Base-by-base conservation (phyloP, 2,329 filamentous ascomycete species). In the Hypoxylon sp. region DNA sequence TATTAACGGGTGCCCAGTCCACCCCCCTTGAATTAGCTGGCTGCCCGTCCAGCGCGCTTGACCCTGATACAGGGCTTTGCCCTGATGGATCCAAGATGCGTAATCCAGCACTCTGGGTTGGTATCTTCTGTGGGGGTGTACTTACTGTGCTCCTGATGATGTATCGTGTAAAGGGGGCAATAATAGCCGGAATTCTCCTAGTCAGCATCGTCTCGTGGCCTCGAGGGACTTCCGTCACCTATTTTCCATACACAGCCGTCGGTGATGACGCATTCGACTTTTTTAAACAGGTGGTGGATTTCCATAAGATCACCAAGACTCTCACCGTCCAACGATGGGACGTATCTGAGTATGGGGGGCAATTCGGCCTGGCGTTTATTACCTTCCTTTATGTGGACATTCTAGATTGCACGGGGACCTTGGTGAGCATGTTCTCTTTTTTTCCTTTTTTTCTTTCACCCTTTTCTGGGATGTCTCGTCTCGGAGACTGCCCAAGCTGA, bases 361-460 rank as follows among this genome's bases (percentile, higher is more conserved):
- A 96, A 75, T 97, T 97, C 75, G 92, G 91, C 28, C 84, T 96
- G 53, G 93, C 93, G 0, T 89, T 97, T 70, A 90, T 97, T 78
- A 97, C 93, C 2, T 97, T 97, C 81, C 85, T 97, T 21, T 97
- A 97, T 75, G 93, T 97, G 71, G 93, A 97, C 75, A 95, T 97
- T 67, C 87, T 97, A 48, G 93, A 97, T 79, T 90, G 89, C 71
- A 97, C 93, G 0, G 93, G 93, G 73, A 97, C 93, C 0, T 82
- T 67, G 57, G 63, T 67, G 19, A 59, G 59, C 34, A 34, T 11
- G n/a, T 9, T 17, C 28, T 17, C 2, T 14, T 2, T 32, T 45
- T 3, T 36, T 28, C 30, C 2, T 21, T 36, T 38, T 10, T 21
- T 21, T 10, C n/a, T 21, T 23, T 7, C 10, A 17, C 6, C 14